Conservation (phyloP, 345 rosid species). For the Eucalyptus regnans region DNA sequence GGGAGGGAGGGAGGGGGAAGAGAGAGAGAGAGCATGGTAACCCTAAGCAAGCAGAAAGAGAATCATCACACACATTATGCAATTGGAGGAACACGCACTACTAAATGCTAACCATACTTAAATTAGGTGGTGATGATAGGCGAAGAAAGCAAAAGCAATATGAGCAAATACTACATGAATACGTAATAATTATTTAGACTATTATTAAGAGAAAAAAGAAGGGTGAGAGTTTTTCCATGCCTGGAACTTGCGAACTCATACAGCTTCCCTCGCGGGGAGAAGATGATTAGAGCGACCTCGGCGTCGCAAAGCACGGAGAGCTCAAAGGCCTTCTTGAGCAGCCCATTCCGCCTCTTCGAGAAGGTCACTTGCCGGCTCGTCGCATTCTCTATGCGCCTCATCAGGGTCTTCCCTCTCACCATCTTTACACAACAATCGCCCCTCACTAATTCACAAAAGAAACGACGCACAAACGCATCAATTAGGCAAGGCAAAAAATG, state of each 20-base stretch:
- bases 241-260: conserved; percentile 4
- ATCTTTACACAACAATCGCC: neutral
- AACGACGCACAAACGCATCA: neutral
- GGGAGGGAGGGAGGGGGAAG: neutral
- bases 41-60: neutral
- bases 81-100: neutral
- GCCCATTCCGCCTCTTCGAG: conserved; percentile 9
- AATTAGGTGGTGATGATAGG: neutral
- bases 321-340: conserved; percentile 7
- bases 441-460: neutral
- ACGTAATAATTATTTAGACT: neutral
- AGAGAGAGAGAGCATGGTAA: neutral
- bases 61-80: neutral
- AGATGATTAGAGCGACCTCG: conserved; percentile 1
- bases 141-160: neutral
- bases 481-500: neutral
- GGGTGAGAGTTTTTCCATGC: neutral
- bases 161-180: neutral
- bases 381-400: conserved; percentile 9
- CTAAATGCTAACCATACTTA: neutral
- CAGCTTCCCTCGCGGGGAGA: conserved; percentile 2
- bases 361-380: conserved; percentile 10
- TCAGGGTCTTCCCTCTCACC: conserved; percentile 11
- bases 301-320: conserved; percentile 8
- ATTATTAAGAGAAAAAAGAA: neutral